phyloP scores from a whole-genome alignment of 306 rosid genomes.

The Quercus dentata region DNA sequence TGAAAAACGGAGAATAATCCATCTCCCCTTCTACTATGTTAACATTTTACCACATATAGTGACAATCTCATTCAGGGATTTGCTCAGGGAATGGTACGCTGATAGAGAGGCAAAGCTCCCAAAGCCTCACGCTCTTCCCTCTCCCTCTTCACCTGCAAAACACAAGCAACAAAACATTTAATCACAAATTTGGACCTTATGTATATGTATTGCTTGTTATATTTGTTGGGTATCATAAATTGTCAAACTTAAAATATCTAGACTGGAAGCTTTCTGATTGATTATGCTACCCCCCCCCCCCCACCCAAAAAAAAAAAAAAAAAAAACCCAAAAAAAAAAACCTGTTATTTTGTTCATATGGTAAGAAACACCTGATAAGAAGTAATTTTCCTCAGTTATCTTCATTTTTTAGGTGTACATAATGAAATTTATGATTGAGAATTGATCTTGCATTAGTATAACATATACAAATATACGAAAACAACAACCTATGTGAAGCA shows the following conservation, averaged over 20 bases:
- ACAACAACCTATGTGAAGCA: background rate
- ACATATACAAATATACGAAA: background rate
- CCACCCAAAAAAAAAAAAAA: no score
- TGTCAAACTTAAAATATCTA: background rate
- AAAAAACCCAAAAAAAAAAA: no score
- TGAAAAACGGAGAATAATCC: slow-evolving; percentile 17
- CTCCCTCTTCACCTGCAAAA: slow-evolving; percentile 86
- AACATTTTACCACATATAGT: slow-evolving; percentile 29
- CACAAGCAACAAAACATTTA: slow-evolving; percentile 14
- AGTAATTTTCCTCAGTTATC: background rate
- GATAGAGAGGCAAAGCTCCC: slow-evolving; percentile 93
- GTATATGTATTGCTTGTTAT: background rate
- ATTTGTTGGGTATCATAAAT: background rate
- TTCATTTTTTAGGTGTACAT: background rate
- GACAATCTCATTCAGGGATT: slow-evolving; percentile 29
- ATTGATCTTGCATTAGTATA: background rate
- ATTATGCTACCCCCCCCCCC: background rate
- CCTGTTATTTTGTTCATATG: background rate
- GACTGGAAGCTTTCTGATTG: background rate
- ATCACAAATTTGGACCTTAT: background rate
- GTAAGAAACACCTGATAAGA: background rate
- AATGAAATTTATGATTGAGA: no score
- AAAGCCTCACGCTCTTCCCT: slow-evolving; percentile 81
- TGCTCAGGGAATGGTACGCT: slow-evolving; percentile 81
- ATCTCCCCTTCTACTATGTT: slow-evolving; percentile 31